These are phyloP conservation scores for Epicoccum nigrum DNA, from an alignment of 2,329 filamentous ascomycete genomes.

Conservation along the genomic window DNA sequence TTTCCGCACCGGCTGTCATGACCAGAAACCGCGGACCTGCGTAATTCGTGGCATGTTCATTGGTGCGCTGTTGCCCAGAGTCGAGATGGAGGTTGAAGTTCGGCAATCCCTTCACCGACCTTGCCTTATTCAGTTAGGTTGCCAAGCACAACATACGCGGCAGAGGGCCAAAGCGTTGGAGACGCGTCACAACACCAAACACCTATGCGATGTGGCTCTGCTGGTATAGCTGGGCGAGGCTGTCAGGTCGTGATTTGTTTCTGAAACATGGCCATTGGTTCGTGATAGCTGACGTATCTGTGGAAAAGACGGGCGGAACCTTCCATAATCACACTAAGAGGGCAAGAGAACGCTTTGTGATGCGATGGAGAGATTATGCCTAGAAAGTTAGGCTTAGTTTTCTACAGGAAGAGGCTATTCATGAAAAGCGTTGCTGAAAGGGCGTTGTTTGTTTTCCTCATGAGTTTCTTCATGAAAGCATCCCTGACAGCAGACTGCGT, in stretches of 20 bases:
- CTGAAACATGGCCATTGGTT: conserved; percentile 3
- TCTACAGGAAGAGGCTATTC: too few relatives aligned
- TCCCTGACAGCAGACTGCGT: not conserved
- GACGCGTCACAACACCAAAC: conserved; percentile 15
- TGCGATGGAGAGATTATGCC: too few relatives aligned
- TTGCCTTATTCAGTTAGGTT: not conserved
- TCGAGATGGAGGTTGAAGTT: not conserved
- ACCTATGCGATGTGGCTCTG: conserved; percentile 2
- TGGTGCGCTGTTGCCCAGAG: not conserved
- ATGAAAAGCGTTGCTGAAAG: too few relatives aligned
- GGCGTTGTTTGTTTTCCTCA: too few relatives aligned
- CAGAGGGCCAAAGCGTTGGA: not conserved
- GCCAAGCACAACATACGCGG: conserved; percentile 8
- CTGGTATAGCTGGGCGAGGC: not conserved
- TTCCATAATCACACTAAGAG: conserved; percentile 12
- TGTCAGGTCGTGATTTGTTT: conserved; percentile 1
- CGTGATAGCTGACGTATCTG: conserved; percentile 3
- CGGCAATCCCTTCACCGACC: conserved; percentile 5
- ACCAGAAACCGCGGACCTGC: conserved; percentile 1
- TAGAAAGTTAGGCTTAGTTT: too few relatives aligned
- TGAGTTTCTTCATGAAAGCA: not conserved
- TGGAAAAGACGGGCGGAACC: not conserved
- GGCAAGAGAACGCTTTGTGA: not conserved
- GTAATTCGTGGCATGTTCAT: not conserved
- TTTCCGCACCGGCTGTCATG: conserved; percentile 6